Evolutionary conservation across 148 eudicot species (phyloP).

Genomic region (Arbutus unedo): DNA sequence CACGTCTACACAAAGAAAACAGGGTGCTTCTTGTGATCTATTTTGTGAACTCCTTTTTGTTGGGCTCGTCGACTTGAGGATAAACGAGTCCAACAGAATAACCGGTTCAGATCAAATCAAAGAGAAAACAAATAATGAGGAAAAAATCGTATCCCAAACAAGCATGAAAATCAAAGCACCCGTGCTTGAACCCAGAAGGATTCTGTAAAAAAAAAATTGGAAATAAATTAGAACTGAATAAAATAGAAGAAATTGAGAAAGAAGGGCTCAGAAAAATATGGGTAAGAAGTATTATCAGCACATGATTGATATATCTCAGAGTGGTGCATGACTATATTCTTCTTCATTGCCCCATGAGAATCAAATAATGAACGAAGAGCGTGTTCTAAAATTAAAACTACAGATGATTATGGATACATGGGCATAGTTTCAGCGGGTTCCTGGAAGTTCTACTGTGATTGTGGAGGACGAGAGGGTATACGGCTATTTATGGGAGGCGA

Average conservation of each 20-base stretch:
- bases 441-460: no score
- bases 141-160: not conserved
- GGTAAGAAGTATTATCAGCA: not conserved
- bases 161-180: not conserved
- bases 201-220: no score
- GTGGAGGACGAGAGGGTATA: not conserved
- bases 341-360: not conserved
- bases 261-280: constrained; percentile 6
- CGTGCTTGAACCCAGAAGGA: not conserved
- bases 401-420: not conserved
- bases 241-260: not conserved
- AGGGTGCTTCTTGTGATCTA: no score
- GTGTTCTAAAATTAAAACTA: not conserved
- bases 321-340: constrained; percentile 10
- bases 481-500: not conserved
- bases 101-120: no score
- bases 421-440: not conserved
- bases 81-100: no score
- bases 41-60: no score
- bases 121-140: not conserved
- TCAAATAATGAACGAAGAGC: not conserved
- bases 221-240: not conserved
- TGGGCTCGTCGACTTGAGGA: no score
- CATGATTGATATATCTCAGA: constrained; percentile 10
- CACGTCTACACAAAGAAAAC: no score